These are phyloP conservation scores for Penicillium sp. DNA, from an alignment of 2,329 filamentous ascomycete genomes.

Conservation along the genomic window DNA sequence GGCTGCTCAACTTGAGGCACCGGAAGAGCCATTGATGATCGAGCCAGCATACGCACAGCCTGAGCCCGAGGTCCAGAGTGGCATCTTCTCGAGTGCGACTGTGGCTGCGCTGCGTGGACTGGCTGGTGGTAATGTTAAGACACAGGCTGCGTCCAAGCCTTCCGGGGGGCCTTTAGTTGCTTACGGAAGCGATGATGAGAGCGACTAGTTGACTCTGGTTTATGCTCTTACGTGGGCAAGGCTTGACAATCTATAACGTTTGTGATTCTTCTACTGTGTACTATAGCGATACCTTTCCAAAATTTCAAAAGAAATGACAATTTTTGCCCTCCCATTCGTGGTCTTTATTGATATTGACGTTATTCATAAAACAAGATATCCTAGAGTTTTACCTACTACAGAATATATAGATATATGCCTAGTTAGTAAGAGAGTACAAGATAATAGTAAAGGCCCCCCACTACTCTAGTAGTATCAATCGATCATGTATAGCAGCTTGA, in stretches of 20 bases:
- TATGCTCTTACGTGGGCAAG: constrained; percentile 1
- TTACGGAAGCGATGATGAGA: constrained; percentile 89
- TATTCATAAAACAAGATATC: no score
- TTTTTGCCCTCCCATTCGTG: constrained; percentile 3
- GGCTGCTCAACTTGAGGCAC: constrained; percentile 58
- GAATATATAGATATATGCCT: no score
- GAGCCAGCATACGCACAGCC: constrained; percentile 46
- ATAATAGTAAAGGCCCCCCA: no score
- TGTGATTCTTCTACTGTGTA: constrained; percentile 25
- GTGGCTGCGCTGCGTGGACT: constrained; percentile 71
- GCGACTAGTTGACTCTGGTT: constrained; percentile 48
- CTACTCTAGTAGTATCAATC: no score
- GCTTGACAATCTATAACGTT: neutral
- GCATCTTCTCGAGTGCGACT: constrained; percentile 80
- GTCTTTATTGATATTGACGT: constrained; percentile 13
- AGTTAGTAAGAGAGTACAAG: no score
- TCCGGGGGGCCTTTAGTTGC: constrained; percentile 72
- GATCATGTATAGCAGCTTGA: no score
- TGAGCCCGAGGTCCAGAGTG: constrained; percentile 36
- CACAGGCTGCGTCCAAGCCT: constrained; percentile 44
- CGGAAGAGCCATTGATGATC: constrained; percentile 47
- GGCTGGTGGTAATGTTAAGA: constrained; percentile 41
- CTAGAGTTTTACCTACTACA: no score
- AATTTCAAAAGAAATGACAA: constrained; percentile 6
- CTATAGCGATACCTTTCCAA: constrained; percentile 36